Evolutionary conservation across 441 rosid genomes (phyloP).

Genomic region (Populus hybrid): DNA sequence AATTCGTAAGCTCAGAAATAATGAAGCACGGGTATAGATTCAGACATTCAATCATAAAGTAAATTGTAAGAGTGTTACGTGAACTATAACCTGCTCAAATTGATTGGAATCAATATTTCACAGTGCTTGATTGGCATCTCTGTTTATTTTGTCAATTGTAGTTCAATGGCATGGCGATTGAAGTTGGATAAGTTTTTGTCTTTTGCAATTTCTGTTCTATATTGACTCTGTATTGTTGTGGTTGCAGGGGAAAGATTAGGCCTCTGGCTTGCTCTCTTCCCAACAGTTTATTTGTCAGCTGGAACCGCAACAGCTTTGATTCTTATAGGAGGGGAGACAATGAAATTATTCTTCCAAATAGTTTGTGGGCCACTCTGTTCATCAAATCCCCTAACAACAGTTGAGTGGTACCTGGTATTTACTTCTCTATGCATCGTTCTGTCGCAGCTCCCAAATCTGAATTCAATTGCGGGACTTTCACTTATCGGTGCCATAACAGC

Average conservation of each 20-base stretch:
- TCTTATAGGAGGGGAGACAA: slow-evolving; percentile 89
- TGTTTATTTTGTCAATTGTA: neutral
- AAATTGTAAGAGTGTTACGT: neutral
- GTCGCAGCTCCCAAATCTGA: slow-evolving; percentile 96
- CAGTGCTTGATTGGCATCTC: neutral
- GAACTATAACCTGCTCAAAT: neutral
- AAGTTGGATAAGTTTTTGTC: neutral
- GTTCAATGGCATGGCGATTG: neutral
- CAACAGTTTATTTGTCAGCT: slow-evolving; percentile 88
- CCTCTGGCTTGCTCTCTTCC: slow-evolving; percentile 89
- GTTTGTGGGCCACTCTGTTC: slow-evolving; percentile 87
- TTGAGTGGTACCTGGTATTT: slow-evolving; percentile 95
- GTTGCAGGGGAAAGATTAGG: slow-evolving; percentile 77
- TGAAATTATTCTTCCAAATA: slow-evolving; percentile 90
- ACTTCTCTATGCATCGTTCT: slow-evolving; percentile 87
- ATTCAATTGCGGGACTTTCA: slow-evolving; percentile 92
- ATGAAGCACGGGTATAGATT: neutral
- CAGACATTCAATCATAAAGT: neutral
- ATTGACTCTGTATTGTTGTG: slow-evolving; percentile 8
- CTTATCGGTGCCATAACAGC: slow-evolving; percentile 93
- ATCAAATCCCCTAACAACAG: slow-evolving; percentile 85
- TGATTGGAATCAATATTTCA: neutral
- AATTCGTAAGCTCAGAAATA: neutral
- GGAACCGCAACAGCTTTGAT: slow-evolving; percentile 92
- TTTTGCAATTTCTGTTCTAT: neutral